phyloP scores from a whole-genome alignment of 1,139 yeast species.

The Hansenula lynferdii region DNA sequence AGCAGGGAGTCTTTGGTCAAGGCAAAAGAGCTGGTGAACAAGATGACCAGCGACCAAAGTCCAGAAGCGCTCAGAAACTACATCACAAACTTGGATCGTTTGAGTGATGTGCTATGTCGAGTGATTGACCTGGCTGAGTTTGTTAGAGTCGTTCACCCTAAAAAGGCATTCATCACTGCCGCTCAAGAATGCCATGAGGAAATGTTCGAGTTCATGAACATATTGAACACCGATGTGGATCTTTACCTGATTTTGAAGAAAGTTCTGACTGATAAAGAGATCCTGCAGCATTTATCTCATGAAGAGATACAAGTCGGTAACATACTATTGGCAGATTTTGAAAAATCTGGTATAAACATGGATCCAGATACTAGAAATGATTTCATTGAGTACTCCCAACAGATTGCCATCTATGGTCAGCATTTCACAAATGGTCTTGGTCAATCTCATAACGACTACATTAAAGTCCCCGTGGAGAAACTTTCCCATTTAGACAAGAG shows the following conservation, averaged over 20 bases:
- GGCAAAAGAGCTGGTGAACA: constrained; percentile 58
- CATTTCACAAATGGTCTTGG: constrained; percentile 61
- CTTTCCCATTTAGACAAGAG: constrained; percentile 27
- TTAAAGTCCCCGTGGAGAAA: constrained; percentile 28
- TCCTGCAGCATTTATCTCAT: constrained; percentile 37
- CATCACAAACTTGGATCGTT: constrained; percentile 68
- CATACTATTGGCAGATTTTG: constrained; percentile 77
- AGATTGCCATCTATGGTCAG: constrained; percentile 80
- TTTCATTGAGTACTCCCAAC: constrained; percentile 77
- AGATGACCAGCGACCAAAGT: constrained; percentile 45
- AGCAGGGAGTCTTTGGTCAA: constrained; percentile 54
- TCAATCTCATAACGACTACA: constrained; percentile 28
- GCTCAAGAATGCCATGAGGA: constrained; percentile 88
- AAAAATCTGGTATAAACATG: constrained; percentile 87
- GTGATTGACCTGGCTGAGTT: constrained; percentile 95
- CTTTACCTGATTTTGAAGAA: constrained; percentile 55
- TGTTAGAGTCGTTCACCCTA: constrained; percentile 84
- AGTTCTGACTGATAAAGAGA: constrained; percentile 42
- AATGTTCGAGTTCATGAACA: constrained; percentile 92
- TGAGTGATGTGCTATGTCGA: constrained; percentile 85
- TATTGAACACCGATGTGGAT: constrained; percentile 78
- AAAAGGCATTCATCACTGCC: constrained; percentile 61
- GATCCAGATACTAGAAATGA: constrained; percentile 58
- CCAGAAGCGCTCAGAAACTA: constrained; percentile 46
- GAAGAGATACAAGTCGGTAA: constrained; percentile 87